These are phyloP conservation scores for Cyberlindnera euphorbiiphila DNA, from an alignment of 805 yeast genomes.

Conservation along the genomic window DNA sequence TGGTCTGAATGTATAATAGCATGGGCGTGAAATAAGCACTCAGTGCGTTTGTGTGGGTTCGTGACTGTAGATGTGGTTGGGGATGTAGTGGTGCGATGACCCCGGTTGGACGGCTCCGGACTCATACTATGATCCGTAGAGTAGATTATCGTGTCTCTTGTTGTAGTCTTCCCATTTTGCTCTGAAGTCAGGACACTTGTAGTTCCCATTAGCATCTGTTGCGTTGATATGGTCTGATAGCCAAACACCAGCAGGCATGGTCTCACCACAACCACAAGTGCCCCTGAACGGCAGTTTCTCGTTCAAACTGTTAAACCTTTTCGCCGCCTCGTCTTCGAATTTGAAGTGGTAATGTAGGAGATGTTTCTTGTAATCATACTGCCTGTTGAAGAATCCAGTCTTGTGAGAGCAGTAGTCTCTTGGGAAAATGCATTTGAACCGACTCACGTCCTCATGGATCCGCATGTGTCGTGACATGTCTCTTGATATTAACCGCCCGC, in stretches of 20 bases:
- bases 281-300: constrained; percentile 52
- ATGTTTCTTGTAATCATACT: constrained; percentile 66
- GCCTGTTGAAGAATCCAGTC: constrained; percentile 60
- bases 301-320: constrained; percentile 41
- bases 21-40: too few relatives aligned
- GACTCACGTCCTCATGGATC: constrained; percentile 53
- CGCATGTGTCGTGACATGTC: constrained; percentile 62
- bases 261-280: constrained; percentile 48
- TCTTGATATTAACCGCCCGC: constrained; percentile 51
- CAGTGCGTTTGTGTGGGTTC: too few relatives aligned
- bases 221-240: constrained; percentile 48
- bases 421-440: constrained; percentile 59
- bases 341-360: constrained; percentile 55
- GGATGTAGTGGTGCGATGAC: too few relatives aligned
- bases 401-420: constrained; percentile 51
- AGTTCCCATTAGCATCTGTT: background rate
- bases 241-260: constrained; percentile 52
- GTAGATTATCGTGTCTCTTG: background rate
- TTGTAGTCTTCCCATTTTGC: constrained; percentile 8
- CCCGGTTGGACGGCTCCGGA: too few relatives aligned
- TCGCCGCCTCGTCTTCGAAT: constrained; percentile 41
- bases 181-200: constrained; percentile 10
- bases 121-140: background rate
- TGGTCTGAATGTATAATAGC: too few relatives aligned
- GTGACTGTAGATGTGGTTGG: too few relatives aligned